Base-by-base conservation (phyloP, 495 filamentous ascomycete species). In the Lindgomyces ingoldianus region DNA sequence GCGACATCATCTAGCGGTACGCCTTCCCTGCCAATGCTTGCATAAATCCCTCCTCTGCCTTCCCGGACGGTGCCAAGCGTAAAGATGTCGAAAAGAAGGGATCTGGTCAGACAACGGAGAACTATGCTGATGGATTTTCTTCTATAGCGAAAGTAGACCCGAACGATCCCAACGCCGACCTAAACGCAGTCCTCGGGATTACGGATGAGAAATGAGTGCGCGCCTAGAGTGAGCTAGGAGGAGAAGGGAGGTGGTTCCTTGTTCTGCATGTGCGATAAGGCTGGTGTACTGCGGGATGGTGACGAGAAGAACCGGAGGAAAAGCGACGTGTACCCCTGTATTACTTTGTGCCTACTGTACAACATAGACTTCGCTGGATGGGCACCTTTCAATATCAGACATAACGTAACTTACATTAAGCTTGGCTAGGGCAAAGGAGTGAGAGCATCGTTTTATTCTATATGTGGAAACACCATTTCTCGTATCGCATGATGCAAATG, bases 111-210 rank as follows among this genome's bases (percentile, higher is more conserved):
- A 68, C 30, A 3, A 9, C 46, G 14, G 60, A 47, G 33, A 39
- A 39, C 14, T 14, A 14, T 39, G 33, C 33, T 39, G 33, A 39
- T 39, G 33, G 33, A 39, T 39, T 39, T 39, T 39, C 33, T 39
- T 6, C 41, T 21, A 4, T 27, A 66, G 57, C 47, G 58, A 67
- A 62, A 46, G 86, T 87, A 74, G 89, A 98, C 77, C 87, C 89
- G 53, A 84, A 86, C 62, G 87, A 93, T 74, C 83, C 90, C 67
- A 87, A 88, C 67, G 98, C 97, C 81, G 91, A 98, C 75, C 81
- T 97, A 55, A 93, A 96, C 79, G 85, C 87, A 48, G 93, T 85
- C 77, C 73, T 96, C 73, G 85, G 86, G 63, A 77, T 83, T 67
- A 81, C 91, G 60, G 60, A 81, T 45, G 80, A 57, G 79, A 84